These are phyloP conservation scores for Dothidotthia symphoricarpi DNA, from an alignment of 2,329 filamentous ascomycete genomes.

Conservation along the genomic window DNA sequence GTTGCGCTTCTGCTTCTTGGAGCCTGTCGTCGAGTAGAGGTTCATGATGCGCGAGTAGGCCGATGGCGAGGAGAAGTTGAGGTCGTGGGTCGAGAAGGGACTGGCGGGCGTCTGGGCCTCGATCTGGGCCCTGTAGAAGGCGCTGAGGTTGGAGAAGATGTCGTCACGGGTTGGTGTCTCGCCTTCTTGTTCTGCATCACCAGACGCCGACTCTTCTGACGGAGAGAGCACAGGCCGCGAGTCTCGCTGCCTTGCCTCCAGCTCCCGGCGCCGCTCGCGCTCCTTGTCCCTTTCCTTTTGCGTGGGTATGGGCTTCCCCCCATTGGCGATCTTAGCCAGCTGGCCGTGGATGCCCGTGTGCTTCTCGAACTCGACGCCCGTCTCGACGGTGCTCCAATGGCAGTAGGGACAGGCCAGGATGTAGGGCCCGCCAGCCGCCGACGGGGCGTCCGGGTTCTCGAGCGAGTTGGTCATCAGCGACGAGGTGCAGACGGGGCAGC, in stretches of 20 bases:
- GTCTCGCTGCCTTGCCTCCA: constrained; percentile 22
- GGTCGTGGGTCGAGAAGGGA: constrained; percentile 44
- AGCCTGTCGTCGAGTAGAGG: constrained; percentile 63
- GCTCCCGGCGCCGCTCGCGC: constrained; percentile 38
- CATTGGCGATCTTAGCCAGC: constrained; percentile 65
- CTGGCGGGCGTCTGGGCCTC: constrained; percentile 54
- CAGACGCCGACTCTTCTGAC: constrained; percentile 16
- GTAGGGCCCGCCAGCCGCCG: constrained; percentile 58
- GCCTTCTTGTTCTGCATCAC: constrained; percentile 5
- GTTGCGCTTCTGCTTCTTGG: constrained; percentile 59
- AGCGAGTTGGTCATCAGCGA: constrained; percentile 73
- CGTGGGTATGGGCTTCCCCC: constrained; percentile 41
- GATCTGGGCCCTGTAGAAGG: constrained; percentile 80
- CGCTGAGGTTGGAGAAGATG: constrained; percentile 70
- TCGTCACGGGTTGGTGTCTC: constrained; percentile 56
- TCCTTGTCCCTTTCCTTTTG: constrained; percentile 44
- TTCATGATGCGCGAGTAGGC: constrained; percentile 88
- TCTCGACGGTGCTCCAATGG: constrained; percentile 86
- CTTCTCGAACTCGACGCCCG: constrained; percentile 86
- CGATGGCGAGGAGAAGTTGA: constrained; percentile 69
- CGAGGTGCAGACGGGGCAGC: constrained; percentile 85
- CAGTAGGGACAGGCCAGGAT: constrained; percentile 87
- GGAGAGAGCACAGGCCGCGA: constrained; percentile 10
- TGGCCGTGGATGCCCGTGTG: constrained; percentile 83
- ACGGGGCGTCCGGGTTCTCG: constrained; percentile 48